Percentiles rank a stretch among this genome's conserved stretches.
Conservation (phyloP, 192 early-diverging fungal species). For the Coemansia sp. region DNA sequence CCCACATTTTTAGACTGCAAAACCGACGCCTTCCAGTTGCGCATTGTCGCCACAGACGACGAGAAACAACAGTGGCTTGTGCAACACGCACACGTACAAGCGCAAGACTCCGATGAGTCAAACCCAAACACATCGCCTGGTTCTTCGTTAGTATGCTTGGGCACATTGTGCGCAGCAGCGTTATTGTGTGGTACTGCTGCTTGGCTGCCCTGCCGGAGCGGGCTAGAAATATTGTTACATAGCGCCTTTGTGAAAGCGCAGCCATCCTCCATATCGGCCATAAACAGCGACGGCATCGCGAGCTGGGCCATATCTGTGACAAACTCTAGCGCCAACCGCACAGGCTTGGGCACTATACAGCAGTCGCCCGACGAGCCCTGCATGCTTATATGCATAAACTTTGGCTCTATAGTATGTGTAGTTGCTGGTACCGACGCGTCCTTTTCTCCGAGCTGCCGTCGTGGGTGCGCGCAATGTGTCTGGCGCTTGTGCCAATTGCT, state of each 20-base stretch:
- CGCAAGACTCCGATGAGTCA: conserved; percentile 14
- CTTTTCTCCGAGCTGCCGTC: neutral
- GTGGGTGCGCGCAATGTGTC: neutral
- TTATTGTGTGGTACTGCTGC: neutral
- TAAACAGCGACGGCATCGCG: conserved; percentile 43
- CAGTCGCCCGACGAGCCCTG: neutral
- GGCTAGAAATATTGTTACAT: neutral
- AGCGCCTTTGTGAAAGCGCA: neutral
- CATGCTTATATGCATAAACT: neutral
- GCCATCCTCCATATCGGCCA: conserved; percentile 20
- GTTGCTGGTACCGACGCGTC: neutral
- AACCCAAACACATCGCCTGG: conserved; percentile 44
- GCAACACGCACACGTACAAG: conserved; percentile 28
- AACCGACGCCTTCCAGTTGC: conserved; percentile 20
- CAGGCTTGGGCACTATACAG: conserved; percentile 18
- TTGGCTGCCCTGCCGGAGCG: neutral
- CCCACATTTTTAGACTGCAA: conserved; percentile 15
- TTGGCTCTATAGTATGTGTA: neutral
- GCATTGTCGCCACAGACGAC: conserved; percentile 24
- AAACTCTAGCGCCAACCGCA: conserved; percentile 38
- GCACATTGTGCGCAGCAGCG: neutral
- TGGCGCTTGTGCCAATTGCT: neutral
- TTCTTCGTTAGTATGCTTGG: conserved; percentile 12
- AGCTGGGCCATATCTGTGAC: conserved; percentile 42
- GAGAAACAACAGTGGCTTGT: conserved; percentile 31